Conservation (phyloP, 2,329 filamentous ascomycete genomes). For the Mycogone perniciosa region DNA sequence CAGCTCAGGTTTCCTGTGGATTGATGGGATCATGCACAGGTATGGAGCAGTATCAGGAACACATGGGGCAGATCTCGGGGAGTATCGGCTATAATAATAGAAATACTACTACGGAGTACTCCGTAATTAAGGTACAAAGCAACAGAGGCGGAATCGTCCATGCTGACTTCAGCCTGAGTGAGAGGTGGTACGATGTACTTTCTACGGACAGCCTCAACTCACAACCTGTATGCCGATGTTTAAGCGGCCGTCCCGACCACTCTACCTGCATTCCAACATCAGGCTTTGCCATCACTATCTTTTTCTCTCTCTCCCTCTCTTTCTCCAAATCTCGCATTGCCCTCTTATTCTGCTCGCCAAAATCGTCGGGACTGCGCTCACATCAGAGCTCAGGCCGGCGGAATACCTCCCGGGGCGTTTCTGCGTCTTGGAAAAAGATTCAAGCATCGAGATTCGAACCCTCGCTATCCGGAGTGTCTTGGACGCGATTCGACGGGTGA, state of each 20-base stretch:
- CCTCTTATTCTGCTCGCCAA: background rate
- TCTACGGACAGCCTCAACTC: background rate
- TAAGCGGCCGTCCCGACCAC: conserved; percentile 8
- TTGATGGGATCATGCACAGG: too few relatives aligned
- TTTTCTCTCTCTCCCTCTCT: background rate
- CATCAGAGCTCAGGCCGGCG: background rate
- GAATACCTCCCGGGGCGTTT: background rate
- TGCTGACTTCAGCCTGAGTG: background rate
- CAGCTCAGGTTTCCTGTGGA: too few relatives aligned
- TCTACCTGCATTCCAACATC: background rate
- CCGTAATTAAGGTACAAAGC: background rate
- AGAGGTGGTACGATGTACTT: background rate
- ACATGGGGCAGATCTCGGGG: too few relatives aligned
- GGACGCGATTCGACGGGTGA: background rate
- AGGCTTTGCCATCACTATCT: background rate
- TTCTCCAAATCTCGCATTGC: background rate
- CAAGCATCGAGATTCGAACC: conserved; percentile 10
- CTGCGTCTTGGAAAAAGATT: conserved; percentile 2
- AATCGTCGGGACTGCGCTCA: background rate
- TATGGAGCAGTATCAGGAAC: too few relatives aligned
- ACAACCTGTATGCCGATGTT: background rate
- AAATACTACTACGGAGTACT: background rate
- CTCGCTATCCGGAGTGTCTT: background rate
- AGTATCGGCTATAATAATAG: background rate
- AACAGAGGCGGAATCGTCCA: background rate